Evolutionary conservation across 805 yeast species (phyloP), one percentile per base, ranked within the genome.

Genomic region (Dipodascopsis uninucleata): DNA sequence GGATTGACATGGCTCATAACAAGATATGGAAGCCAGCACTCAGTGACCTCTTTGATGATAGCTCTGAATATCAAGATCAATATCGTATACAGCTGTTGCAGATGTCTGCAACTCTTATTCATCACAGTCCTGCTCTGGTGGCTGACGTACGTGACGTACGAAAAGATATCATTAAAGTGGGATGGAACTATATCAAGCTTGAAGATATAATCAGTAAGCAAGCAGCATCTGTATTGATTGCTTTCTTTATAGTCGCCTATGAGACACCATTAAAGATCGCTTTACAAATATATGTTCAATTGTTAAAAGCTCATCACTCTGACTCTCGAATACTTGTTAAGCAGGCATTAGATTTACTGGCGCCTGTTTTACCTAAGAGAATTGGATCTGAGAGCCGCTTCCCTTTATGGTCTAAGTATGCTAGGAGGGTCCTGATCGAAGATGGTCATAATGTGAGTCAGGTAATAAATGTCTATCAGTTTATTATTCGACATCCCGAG

Each of bases 131-230:
- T 0, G 63, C 67, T 0, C 64, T 71, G 8, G 72, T 86, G 21
- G 67, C 75, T 5, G 82, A 78, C 12, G 72, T 76, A 54, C 72
- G 85, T 5, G 82, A 78, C 12, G 72, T 76, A 54, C 72, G 85
- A 33, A 90, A 87, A 60, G 95, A 88, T 56, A 78, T 93, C 33
- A 86, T 93, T 63, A 87, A 86, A 62, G 93, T 88, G 67, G 84
- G 88, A 56, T 93, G 99, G 99, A 85, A 85, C 55, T 85, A 81
- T 58, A 82, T 93, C 59, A 86, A 86, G 56, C 68, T 89, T 25
- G 97, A 89, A 52, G 99, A 93, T 61, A 76, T 81, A 40, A 76
- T 88, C 39, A 78, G 95, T 21, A 93, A 93, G 60, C 95, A 89
- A 57, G 85, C 93, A 3, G 97, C 97, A 0, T 89, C 90, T 61